phyloP scores from a whole-genome alignment of 345 rosid species.

The Citrus glauca region DNA sequence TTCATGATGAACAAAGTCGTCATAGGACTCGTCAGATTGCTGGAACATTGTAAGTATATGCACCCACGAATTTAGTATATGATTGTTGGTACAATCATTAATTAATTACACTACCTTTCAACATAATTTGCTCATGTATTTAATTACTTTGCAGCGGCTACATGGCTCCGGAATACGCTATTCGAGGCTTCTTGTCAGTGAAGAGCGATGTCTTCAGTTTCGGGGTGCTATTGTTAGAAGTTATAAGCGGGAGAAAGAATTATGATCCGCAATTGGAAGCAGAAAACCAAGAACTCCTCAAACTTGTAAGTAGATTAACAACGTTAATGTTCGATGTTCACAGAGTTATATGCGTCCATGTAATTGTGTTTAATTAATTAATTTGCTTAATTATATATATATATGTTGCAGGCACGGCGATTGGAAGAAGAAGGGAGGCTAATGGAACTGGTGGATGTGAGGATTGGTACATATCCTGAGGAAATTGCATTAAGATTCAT shows the following conservation, averaged over 20 bases:
- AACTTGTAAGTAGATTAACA: background rate
- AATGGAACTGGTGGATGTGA: constrained; percentile 5
- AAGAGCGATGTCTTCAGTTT: constrained; percentile 8
- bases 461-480: background rate
- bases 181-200: background rate
- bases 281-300: background rate
- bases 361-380: background rate
- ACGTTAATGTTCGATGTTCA: background rate
- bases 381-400: background rate
- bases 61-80: no score
- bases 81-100: background rate
- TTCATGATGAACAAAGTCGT: constrained; percentile 1
- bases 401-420: background rate
- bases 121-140: background rate
- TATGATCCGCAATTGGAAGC: background rate
- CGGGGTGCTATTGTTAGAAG: background rate
- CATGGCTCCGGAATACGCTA: constrained; percentile 5
- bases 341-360: background rate
- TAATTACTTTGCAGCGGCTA: background rate
- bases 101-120: background rate
- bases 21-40: background rate
- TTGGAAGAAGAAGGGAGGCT: background rate
- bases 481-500: background rate
- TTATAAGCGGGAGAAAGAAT: constrained; percentile 8
- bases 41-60: background rate